These are phyloP conservation scores for Boletus sp. DNA, from an alignment of 768 basidiomycete species.

Conservation along the genomic window DNA sequence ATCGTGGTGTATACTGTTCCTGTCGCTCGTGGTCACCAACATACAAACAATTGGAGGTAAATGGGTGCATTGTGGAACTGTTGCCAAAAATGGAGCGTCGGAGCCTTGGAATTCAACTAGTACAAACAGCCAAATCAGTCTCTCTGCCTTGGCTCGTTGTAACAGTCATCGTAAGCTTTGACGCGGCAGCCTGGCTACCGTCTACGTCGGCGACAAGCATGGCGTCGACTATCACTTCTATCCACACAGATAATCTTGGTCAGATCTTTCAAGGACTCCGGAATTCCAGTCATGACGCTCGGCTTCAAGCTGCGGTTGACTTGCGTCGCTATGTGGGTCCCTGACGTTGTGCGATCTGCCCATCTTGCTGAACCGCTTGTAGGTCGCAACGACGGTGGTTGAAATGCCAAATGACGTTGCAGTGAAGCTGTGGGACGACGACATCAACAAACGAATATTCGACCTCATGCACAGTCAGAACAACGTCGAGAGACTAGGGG, in stretches of 20 bases:
- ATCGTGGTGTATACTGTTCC: background rate
- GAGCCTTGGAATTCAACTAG: conserved; percentile 26
- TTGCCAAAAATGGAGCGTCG: conserved; percentile 10
- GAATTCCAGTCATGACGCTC: conserved; percentile 59
- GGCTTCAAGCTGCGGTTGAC: conserved; percentile 66
- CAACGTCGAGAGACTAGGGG: conserved; percentile 78
- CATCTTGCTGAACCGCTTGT: conserved; percentile 9
- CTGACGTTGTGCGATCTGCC: conserved; percentile 8
- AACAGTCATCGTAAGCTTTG: conserved; percentile 9
- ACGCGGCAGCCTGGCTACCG: background rate
- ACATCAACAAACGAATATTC: conserved; percentile 74
- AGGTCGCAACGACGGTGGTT: conserved; percentile 71
- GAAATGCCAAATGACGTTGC: conserved; percentile 82
- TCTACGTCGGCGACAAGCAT: conserved; percentile 37
- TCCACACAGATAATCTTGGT: conserved; percentile 59
- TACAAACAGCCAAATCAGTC: conserved; percentile 27
- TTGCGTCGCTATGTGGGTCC: conserved; percentile 68
- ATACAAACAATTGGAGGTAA: background rate
- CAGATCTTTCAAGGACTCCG: conserved; percentile 66
- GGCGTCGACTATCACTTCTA: conserved; percentile 56
- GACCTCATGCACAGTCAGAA: conserved; percentile 81
- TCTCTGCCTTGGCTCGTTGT: background rate
- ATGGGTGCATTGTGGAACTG: background rate
- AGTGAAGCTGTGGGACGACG: conserved; percentile 82
- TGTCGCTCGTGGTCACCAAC: background rate